phyloP scores from a whole-genome alignment of 2,329 filamentous ascomycete species.

The Claviceps cyperi region DNA sequence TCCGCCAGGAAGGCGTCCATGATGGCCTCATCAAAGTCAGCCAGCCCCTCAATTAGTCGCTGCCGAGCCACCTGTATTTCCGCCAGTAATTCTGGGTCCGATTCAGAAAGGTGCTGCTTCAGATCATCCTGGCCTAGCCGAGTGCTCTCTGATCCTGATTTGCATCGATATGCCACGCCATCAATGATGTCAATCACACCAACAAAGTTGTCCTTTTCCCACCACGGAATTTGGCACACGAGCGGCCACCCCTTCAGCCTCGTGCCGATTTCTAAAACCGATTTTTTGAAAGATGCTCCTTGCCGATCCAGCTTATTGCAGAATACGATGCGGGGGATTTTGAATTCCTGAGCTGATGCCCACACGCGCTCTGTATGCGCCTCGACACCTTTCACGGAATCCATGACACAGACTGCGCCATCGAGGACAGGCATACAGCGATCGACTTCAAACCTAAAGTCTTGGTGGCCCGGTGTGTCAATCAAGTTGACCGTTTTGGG shows the following conservation, averaged over 20 bases:
- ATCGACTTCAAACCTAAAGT: conserved; percentile 94
- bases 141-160: conserved; percentile 27
- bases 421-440: conserved; percentile 79
- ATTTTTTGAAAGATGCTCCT: conserved; percentile 66
- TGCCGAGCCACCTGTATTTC: conserved; percentile 66
- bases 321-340: conserved; percentile 66
- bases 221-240: conserved; percentile 93
- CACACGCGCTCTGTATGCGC: conserved; percentile 96
- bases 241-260: conserved; percentile 74
- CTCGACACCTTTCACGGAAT: conserved; percentile 87
- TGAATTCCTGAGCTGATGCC: conserved; percentile 74
- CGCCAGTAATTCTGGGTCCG: conserved; percentile 37
- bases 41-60: conserved; percentile 68
- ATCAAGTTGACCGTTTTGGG: conserved; percentile 76
- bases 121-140: conserved; percentile 17
- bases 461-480: conserved; percentile 90
- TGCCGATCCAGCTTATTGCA: conserved; percentile 70
- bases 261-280: conserved; percentile 71
- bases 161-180: conserved; percentile 61
- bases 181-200: conserved; percentile 77
- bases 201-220: conserved; percentile 63
- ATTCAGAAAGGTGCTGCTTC: conserved; percentile 24
- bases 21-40: conserved; percentile 75
- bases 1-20: conserved; percentile 72
- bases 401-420: conserved; percentile 82